These are phyloP conservation scores for Carallia pectinifolia DNA, from an alignment of 345 rosid species.

Conservation along the genomic window DNA sequence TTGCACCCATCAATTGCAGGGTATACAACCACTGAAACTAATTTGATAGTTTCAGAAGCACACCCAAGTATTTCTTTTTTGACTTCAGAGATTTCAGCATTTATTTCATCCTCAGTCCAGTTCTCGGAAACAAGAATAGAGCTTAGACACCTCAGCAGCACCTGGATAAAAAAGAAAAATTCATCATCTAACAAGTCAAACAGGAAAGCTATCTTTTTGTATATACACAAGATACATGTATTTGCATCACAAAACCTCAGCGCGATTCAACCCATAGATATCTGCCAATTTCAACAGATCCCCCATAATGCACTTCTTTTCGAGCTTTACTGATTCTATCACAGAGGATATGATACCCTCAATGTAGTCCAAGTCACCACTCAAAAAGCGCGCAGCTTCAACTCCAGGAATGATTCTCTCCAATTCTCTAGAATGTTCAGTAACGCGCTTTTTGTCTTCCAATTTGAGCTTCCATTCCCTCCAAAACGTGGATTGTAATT, in stretches of 20 bases:
- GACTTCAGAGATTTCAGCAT: conserved; percentile 62
- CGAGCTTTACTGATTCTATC: conserved; percentile 61
- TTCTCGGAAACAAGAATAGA: conserved; percentile 69
- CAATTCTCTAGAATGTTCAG: conserved; percentile 75
- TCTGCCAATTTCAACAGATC: conserved; percentile 61
- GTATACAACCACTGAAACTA: conserved; percentile 53
- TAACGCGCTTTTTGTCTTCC: conserved; percentile 71
- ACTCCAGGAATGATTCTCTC: conserved; percentile 89
- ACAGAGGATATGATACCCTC: conserved; percentile 51
- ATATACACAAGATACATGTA: conserved; percentile 3
- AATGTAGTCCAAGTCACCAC: conserved; percentile 69
- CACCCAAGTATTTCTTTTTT: conserved; percentile 56
- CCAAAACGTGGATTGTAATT: conserved; percentile 90
- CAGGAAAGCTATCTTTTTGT: neutral
- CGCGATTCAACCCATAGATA: conserved; percentile 55
- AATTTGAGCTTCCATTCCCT: conserved; percentile 90
- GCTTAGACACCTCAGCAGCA: conserved; percentile 55
- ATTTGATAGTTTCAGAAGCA: conserved; percentile 64
- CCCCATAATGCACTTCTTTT: conserved; percentile 73
- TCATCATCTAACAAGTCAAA: neutral
- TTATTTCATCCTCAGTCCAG: conserved; percentile 80
- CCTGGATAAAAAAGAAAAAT: conserved; percentile 40
- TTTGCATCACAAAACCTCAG: conserved; percentile 50
- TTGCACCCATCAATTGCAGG: conserved; percentile 82
- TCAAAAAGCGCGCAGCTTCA: conserved; percentile 73